Evolutionary conservation across 225 moss, liverwort and hornwort genomes (phyloP), one percentile per base, ranked within the genome.

Genomic region (Lunularia cruciata): DNA sequence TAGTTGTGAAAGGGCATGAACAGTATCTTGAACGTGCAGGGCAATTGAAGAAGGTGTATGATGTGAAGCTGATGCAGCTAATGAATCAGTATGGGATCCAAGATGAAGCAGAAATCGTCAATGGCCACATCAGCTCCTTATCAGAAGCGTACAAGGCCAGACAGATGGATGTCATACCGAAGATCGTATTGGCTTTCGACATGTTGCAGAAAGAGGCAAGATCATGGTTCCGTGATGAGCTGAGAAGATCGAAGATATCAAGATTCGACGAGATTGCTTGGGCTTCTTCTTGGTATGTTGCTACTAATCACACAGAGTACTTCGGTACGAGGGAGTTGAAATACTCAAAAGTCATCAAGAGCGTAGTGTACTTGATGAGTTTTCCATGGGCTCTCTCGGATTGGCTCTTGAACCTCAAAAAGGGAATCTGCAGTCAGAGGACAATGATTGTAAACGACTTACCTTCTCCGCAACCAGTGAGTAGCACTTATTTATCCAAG

Each of bases 61-160:
- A 95, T 71, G 72, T 37, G 15, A 90, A 89, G 72, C 77, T 95
- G 69, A 74, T 90, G 35, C 84, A 81, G 32, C 38, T 95, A 1
- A 95, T 95, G 92, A 95, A 90, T 61, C 86, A 90, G 20, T 95
- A 92, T 36, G 88, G 81, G 25, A 88, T 95, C 47, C 78, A 85
- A 68, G 88, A 86, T 8, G 92, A 95, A 77, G 88, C 84, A 0
- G 89, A 95, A 75, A 84, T 81, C 65, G 58, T 95, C 37, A 86
- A 85, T 71, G 88, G 92, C 62, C 89, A 90, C 51, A 88, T 92
- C 58, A 46, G 86, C 63, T 69, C 60, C 15, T 56, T 90, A 16
- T 82, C 85, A 20, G 72, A 73, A 58, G 75, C 82, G 57, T 88
- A 83, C 33, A 77, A 70, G 2, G 89, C 82, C 76, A 79, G 71